phyloP scores from a whole-genome alignment of 495 filamentous ascomycete genomes.

The Daldinia childiae region DNA sequence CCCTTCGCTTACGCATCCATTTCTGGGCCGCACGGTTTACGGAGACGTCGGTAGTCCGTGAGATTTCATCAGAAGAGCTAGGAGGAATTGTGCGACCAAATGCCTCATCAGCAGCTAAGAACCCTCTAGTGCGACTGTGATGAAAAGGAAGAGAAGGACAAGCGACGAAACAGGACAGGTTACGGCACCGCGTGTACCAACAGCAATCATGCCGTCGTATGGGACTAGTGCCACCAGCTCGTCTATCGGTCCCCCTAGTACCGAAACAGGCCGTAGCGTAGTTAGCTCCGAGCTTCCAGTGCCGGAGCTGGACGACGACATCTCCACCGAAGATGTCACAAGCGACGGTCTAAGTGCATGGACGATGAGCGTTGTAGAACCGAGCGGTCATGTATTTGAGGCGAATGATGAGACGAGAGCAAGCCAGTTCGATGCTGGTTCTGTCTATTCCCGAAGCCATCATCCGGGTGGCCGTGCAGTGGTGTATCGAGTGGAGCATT shows the following conservation, averaged over 20 bases:
- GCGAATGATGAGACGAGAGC: slow-evolving; percentile 36
- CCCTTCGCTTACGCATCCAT: slow-evolving; percentile 21
- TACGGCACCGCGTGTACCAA: slow-evolving; percentile 24
- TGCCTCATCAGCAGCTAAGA: slow-evolving; percentile 7
- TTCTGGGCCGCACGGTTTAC: slow-evolving; percentile 16
- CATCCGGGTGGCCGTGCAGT: slow-evolving; percentile 42
- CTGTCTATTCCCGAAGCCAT: slow-evolving; percentile 45
- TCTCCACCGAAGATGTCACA: slow-evolving; percentile 46
- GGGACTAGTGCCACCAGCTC: slow-evolving; percentile 40
- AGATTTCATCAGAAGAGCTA: slow-evolving; percentile 11
- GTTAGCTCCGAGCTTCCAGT: slow-evolving; percentile 40
- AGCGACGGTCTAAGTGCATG: slow-evolving; percentile 45
- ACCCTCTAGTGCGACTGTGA: slow-evolving; percentile 14
- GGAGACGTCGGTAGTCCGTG: slow-evolving; percentile 18
- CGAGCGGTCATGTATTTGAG: slow-evolving; percentile 30
- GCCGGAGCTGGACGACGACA: slow-evolving; percentile 44
- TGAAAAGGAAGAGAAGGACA: slow-evolving; percentile 35
- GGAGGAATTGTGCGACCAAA: slow-evolving; percentile 17
- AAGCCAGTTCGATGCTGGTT: slow-evolving; percentile 38
- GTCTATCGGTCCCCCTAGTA: slow-evolving; percentile 34
- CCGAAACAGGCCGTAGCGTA: slow-evolving; percentile 25
- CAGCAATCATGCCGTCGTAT: slow-evolving; percentile 42
- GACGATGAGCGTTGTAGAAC: slow-evolving; percentile 38
- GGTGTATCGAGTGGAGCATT: slow-evolving; percentile 39
- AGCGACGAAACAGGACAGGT: slow-evolving; percentile 22